phyloP scores from a whole-genome alignment of 2,329 filamentous ascomycete genomes.

The Penicillium sp. region DNA sequence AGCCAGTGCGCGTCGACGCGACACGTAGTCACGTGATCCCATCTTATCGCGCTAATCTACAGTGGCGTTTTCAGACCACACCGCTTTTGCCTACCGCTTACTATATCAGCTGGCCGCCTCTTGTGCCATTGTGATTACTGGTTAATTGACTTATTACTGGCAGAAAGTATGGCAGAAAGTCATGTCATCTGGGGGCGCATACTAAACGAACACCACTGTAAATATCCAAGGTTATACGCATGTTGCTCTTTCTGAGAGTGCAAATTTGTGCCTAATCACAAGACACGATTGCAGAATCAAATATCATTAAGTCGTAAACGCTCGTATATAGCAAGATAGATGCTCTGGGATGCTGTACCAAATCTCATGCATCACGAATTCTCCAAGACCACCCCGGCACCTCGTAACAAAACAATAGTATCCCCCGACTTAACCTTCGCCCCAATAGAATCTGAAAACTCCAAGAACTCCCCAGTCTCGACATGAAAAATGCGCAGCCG shows the following conservation, averaged over 20 bases:
- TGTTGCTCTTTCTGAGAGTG: no score
- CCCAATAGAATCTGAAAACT: conserved; percentile 84
- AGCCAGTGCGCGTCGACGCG: conserved; percentile 19
- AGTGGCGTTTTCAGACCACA: conserved; percentile 21
- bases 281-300: not conserved
- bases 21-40: conserved; percentile 26
- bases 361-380: conserved; percentile 46
- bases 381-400: conserved; percentile 69
- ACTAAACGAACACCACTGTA: no score
- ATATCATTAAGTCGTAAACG: conserved; percentile 8
- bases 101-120: no score
- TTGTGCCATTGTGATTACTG: no score
- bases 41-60: not conserved
- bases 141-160: no score
- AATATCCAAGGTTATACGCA: no score
- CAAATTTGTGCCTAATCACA: not conserved
- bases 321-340: conserved; percentile 13
- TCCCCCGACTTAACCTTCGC: conserved; percentile 69
- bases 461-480: conserved; percentile 77
- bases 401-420: conserved; percentile 80
- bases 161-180: no score
- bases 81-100: no score
- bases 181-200: no score
- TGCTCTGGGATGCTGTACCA: conserved; percentile 4
- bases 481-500: conserved; percentile 87